Conservation (phyloP, 148 eudicot genomes). For the Silene latifolia region DNA sequence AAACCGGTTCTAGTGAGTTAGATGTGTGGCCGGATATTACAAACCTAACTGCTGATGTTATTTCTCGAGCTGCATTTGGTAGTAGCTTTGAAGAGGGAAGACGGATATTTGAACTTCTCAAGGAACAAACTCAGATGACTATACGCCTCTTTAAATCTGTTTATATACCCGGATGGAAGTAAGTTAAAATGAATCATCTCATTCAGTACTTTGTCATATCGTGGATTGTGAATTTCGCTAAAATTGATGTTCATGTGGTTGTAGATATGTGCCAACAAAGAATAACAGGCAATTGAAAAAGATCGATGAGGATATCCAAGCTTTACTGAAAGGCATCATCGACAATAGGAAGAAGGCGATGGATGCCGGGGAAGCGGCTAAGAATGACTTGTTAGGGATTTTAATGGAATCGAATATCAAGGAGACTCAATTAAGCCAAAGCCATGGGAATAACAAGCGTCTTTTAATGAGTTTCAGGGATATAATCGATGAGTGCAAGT, state of each 20-base stretch:
- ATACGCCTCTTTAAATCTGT: conserved; percentile 23
- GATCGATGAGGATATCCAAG: conserved; percentile 11
- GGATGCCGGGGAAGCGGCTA: conserved; percentile 27
- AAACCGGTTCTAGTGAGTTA: conserved; percentile 30
- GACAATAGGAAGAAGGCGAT: conserved; percentile 30
- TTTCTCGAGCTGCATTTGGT: conserved; percentile 53
- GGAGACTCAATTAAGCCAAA: not conserved
- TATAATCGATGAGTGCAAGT: conserved; percentile 36
- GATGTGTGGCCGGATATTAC: conserved; percentile 50
- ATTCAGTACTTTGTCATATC: too few relatives aligned
- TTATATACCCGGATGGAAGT: conserved; percentile 52
- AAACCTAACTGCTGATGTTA: conserved; percentile 40
- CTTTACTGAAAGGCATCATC: conserved; percentile 19
- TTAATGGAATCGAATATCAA: conserved; percentile 30
- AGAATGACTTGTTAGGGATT: conserved; percentile 31
- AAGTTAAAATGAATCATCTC: not conserved
- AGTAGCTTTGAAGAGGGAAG: conserved; percentile 47
- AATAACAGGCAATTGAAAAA: conserved; percentile 25
- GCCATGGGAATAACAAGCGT: conserved; percentile 11
- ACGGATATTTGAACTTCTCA: conserved; percentile 41
- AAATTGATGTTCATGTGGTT: not conserved
- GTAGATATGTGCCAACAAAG: conserved; percentile 33
- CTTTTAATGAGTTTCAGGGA: conserved; percentile 27
- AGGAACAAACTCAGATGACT: conserved; percentile 32
- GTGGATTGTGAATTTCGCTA: not conserved